Percentiles rank a stretch among this genome's conserved stretches.
phyloP scores from a whole-genome alignment of 306 rosid genomes.

The Vicia sativa region DNA sequence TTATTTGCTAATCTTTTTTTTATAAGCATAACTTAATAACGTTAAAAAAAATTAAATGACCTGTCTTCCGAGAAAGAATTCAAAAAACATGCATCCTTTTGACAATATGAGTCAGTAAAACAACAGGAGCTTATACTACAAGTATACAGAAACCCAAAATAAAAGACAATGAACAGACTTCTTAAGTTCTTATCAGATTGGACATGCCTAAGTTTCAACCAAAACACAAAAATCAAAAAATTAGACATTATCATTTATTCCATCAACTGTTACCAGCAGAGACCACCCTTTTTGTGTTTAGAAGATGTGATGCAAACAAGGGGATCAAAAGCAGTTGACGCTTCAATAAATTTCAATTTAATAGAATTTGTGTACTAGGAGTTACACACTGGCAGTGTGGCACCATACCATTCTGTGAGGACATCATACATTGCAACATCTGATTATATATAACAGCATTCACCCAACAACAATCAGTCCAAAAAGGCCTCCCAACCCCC shows the following conservation, averaged over 20 bases:
- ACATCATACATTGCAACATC: background rate
- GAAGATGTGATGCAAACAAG: background rate
- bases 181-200: background rate
- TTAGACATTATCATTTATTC: background rate
- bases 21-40: slow-evolving; percentile 17
- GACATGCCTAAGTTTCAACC: slow-evolving; percentile 10
- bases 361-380: background rate
- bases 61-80: background rate
- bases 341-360: background rate
- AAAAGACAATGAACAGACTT: slow-evolving; percentile 19
- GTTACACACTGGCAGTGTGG: slow-evolving; percentile 1
- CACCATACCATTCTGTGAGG: background rate
- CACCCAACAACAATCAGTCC: background rate
- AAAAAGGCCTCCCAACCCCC: background rate
- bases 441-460: slow-evolving; percentile 6
- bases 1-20: slow-evolving; percentile 17
- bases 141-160: slow-evolving; percentile 12
- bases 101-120: slow-evolving; percentile 15
- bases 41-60: slow-evolving; percentile 1
- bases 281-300: slow-evolving; percentile 10
- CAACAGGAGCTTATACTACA: slow-evolving; percentile 8
- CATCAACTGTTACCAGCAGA: background rate
- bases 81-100: slow-evolving; percentile 24
- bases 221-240: background rate
- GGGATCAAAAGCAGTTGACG: background rate